Percentiles rank a stretch among this genome's conserved stretches.
Conservation (phyloP, 2,329 filamentous ascomycete genomes). For the Hirsutella rhossiliensis region DNA sequence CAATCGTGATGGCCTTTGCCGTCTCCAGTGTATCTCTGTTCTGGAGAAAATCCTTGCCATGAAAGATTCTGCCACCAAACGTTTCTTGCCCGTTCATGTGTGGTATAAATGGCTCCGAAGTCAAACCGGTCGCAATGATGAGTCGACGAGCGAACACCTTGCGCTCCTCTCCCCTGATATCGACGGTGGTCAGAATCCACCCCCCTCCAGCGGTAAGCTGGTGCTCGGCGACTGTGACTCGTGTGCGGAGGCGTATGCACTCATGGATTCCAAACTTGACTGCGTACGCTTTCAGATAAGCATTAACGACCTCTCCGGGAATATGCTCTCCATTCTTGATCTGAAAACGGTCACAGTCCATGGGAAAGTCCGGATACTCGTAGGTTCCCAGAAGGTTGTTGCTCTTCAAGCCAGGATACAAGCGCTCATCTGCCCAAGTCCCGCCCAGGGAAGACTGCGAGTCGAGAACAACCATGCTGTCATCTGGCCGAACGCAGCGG, state of each 20-base stretch:
- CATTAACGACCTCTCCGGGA: constrained; percentile 30
- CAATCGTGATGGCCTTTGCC: constrained; percentile 36
- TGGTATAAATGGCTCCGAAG: constrained; percentile 34
- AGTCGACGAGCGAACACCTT: constrained; percentile 32
- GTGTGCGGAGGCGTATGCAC: constrained; percentile 26
- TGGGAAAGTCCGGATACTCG: constrained; percentile 63
- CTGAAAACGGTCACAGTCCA: constrained; percentile 42
- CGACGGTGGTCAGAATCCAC: constrained; percentile 27
- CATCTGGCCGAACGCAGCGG: constrained; percentile 43
- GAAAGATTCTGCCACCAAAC: constrained; percentile 36
- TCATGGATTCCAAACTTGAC: constrained; percentile 27
- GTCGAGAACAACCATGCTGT: constrained; percentile 46
- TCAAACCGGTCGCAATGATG: constrained; percentile 43
- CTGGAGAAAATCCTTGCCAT: constrained; percentile 32
- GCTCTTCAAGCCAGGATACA: constrained; percentile 58
- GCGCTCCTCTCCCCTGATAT: constrained; percentile 6
- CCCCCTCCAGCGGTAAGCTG: constrained; percentile 21
- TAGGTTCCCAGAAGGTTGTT: constrained; percentile 67
- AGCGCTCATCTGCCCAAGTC: constrained; percentile 54
- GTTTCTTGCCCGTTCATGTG: constrained; percentile 30
- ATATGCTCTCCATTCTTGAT: constrained; percentile 34
- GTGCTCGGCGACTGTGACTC: constrained; percentile 30
- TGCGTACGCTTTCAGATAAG: constrained; percentile 34
- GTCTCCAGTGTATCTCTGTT: constrained; percentile 26
- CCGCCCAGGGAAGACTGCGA: constrained; percentile 47